phyloP scores from a whole-genome alignment of 2,329 filamentous ascomycete genomes.

The Trichoderma sp. region DNA sequence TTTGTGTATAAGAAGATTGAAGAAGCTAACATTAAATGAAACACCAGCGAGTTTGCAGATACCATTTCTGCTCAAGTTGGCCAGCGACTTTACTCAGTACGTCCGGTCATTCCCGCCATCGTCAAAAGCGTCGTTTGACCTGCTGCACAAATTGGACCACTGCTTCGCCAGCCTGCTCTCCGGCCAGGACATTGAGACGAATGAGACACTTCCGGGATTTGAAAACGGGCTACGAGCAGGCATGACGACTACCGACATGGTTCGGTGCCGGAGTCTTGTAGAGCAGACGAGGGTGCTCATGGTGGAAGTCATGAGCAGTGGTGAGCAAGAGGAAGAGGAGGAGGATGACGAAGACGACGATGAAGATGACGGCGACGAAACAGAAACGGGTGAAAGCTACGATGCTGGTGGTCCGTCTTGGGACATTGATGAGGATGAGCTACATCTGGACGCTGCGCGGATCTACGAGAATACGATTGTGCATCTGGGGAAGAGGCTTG shows the following conservation, averaged over 20 bases:
- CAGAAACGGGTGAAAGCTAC: constrained; percentile 38
- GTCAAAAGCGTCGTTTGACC: constrained; percentile 64
- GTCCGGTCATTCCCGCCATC: constrained; percentile 64
- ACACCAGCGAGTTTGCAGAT: constrained; percentile 72
- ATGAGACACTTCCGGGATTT: constrained; percentile 68
- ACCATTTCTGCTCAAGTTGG: constrained; percentile 77
- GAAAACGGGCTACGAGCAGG: constrained; percentile 59
- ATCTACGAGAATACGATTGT: constrained; percentile 81
- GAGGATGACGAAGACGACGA: constrained; percentile 39
- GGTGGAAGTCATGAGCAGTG: constrained; percentile 61
- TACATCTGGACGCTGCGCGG: constrained; percentile 68
- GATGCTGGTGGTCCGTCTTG: constrained; percentile 26
- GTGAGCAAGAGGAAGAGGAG: constrained; percentile 42
- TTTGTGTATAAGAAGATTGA: neutral
- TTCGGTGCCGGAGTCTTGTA: constrained; percentile 77
- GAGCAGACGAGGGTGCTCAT: constrained; percentile 71
- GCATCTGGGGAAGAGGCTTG: constrained; percentile 67
- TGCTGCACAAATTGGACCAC: constrained; percentile 77
- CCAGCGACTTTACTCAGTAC: constrained; percentile 69
- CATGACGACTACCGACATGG: constrained; percentile 79
- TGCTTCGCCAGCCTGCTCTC: constrained; percentile 75
- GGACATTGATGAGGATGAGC: constrained; percentile 48
- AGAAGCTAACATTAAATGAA: neutral
- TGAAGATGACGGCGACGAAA: constrained; percentile 36
- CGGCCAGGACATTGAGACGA: constrained; percentile 64